Evolutionary conservation across 164 flowering plant genomes (phyloP).

Genomic region (Platanus orientalis): DNA sequence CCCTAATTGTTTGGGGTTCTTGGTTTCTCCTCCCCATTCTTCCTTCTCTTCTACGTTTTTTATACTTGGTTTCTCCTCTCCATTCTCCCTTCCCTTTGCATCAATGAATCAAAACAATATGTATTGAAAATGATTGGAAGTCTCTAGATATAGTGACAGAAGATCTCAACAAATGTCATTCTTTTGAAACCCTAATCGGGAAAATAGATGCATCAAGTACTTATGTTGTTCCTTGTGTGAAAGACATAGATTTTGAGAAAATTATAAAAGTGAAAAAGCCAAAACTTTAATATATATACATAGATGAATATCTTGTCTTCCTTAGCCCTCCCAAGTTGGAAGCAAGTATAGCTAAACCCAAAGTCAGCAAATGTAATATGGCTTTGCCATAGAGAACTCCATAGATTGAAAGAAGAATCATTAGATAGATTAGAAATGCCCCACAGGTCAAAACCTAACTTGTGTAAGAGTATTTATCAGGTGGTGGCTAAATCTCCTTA

Average conservation of each 20-base stretch:
- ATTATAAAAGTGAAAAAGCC: conserved; percentile 44
- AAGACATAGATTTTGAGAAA: conserved; percentile 17
- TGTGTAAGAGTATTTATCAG: conserved; percentile 30
- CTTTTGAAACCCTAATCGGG: conserved; percentile 15
- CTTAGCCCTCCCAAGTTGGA: conserved; percentile 22
- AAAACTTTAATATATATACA: conserved; percentile 40
- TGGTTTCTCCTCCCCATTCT: too few species aligned
- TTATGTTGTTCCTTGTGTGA: conserved; percentile 12
- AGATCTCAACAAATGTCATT: conserved; percentile 14
- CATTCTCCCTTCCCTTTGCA: too few species aligned
- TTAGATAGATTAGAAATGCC: conserved; percentile 20
- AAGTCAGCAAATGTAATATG: conserved; percentile 4
- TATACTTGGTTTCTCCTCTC: too few species aligned
- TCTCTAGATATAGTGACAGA: conserved; percentile 4
- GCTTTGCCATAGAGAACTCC: conserved; percentile 10
- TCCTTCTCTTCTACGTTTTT: too few species aligned
- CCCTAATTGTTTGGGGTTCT: too few species aligned
- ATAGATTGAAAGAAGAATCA: conserved; percentile 2
- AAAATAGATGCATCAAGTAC: conserved; percentile 38
- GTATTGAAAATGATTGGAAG: conserved; percentile 14
- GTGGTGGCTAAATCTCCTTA: conserved; percentile 54
- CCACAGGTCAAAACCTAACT: conserved; percentile 14
- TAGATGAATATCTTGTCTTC: conserved; percentile 26
- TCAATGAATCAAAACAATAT: too few species aligned
- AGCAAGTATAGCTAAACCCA: conserved; percentile 26